Conservation (phyloP, 2,329 filamentous ascomycete species). For the Aspergillus quadrilineatus region DNA sequence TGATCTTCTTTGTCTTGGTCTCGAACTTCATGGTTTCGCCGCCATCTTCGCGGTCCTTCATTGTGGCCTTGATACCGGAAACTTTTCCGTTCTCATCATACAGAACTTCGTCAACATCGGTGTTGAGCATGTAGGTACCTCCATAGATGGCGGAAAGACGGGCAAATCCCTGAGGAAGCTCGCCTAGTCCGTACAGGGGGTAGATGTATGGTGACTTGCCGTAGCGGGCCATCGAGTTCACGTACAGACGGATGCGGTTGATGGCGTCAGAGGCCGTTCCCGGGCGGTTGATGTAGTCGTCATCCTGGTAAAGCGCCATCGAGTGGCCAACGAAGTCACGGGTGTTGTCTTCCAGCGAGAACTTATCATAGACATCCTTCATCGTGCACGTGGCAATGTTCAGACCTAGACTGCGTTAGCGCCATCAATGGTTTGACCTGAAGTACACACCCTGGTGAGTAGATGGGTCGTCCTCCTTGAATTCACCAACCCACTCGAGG, state of each 20-base stretch:
- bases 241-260: slow-evolving; percentile 90
- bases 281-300: slow-evolving; percentile 74
- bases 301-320: slow-evolving; percentile 93
- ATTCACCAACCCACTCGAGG: slow-evolving; percentile 89
- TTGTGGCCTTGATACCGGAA: slow-evolving; percentile 95
- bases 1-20: slow-evolving; percentile 93
- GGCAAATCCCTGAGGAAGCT: slow-evolving; percentile 96
- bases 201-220: slow-evolving; percentile 99
- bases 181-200: slow-evolving; percentile 93
- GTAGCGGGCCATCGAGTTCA: slow-evolving; percentile 95
- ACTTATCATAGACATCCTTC: slow-evolving; percentile 99
- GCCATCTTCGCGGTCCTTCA: slow-evolving; percentile 78
- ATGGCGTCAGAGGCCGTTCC: slow-evolving; percentile 81
- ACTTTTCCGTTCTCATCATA: slow-evolving; percentile 78
- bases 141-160: slow-evolving; percentile 97
- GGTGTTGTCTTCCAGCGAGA: slow-evolving; percentile 82
- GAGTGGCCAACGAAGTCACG: slow-evolving; percentile 96
- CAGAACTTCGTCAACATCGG: slow-evolving; percentile 81
- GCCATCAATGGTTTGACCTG: neutral
- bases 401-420: slow-evolving; percentile 59
- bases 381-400: slow-evolving; percentile 78
- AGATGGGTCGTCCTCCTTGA: slow-evolving; percentile 74
- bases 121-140: slow-evolving; percentile 99
- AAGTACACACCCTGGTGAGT: slow-evolving; percentile 72
- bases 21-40: slow-evolving; percentile 81